Evolutionary conservation across 1,139 yeast species (phyloP), one percentile per base, ranked within the genome.

Genomic region (Suhomyces bribrorum): DNA sequence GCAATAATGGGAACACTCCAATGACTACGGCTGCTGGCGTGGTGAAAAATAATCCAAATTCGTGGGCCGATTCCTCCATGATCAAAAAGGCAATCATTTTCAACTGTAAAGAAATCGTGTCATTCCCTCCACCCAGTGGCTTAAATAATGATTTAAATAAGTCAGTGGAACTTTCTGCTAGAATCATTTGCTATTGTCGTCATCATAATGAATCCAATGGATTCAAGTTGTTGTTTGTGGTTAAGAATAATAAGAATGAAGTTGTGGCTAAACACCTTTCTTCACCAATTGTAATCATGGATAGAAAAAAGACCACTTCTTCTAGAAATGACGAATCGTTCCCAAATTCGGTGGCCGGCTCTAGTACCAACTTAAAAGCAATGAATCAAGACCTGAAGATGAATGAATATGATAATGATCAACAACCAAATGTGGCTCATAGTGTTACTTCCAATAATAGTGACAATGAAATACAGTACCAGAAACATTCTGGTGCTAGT

Each of bases 101-200:
- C 69, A 92, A 90, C 63, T 86, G 95, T 61, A 86, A 86, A 51
- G 97, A 92, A 61, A 75, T 90, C 25, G 77, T 87, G 31, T 79
- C 89, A 3, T 78, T 89, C 53, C 86, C 89, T 8, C 76, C 85
- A 14, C 82, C 83, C 20, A 68, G 69, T 26, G 80, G 80, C 6
- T 59, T 68, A 33, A 57, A 56, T 31, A 61, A 56, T 34, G 62
- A 56, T 33, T 38, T 43, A 12, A 51, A 59, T 14, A 73, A 81
- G 48, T 69, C 75, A 9, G 64, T 90, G 38, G 95, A 86, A 40
- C 66, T 92, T 22, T 83, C 90, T 24, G 83, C 95, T 11, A 78
- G 98, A 64, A 81, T 92, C 31, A 92, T 92, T 7, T 92, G 98
- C 61, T 92, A 92, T 61, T 90, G 97, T 64, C 81, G 97, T 51